phyloP scores from a whole-genome alignment of 1,284 basidiomycete genomes.

The Sporisorium sorghi region DNA sequence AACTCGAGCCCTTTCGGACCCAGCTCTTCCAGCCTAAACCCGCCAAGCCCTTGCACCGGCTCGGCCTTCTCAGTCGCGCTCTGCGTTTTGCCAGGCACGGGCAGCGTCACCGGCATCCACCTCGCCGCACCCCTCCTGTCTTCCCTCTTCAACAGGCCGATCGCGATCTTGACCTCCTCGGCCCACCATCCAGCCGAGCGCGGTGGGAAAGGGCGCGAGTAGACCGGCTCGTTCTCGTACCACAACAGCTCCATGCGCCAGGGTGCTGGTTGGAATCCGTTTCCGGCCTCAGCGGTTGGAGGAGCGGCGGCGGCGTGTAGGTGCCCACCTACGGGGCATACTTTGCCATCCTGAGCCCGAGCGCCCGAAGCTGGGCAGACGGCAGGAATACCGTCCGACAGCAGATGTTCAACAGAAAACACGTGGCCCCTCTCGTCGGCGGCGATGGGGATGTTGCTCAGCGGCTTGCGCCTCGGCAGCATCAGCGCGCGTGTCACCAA shows the following conservation, averaged over 20 bases:
- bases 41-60: constrained; percentile 23
- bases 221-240: constrained; percentile 51
- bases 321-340: constrained; percentile 46
- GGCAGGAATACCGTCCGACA: constrained; percentile 29
- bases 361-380: constrained; percentile 49
- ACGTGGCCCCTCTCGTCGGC: constrained; percentile 22
- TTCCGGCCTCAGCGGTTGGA: background rate
- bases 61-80: constrained; percentile 1
- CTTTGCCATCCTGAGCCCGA: constrained; percentile 32
- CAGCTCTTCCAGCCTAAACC: constrained; percentile 51
- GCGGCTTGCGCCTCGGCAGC: constrained; percentile 25
- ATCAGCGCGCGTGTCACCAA: constrained; percentile 16
- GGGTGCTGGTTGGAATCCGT: constrained; percentile 19
- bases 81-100: constrained; percentile 3
- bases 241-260: constrained; percentile 45
- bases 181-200: constrained; percentile 19
- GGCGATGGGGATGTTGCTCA: constrained; percentile 29
- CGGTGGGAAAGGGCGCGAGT: constrained; percentile 23
- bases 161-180: constrained; percentile 26
- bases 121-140: constrained; percentile 29
- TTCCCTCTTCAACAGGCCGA: constrained; percentile 21
- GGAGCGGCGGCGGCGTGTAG: constrained; percentile 11
- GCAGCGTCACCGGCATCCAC: constrained; percentile 32
- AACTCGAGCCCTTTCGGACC: constrained; percentile 49
- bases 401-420: constrained; percentile 31